Conservation (phyloP, 768 basidiomycete genomes). For the Russula sp. region DNA sequence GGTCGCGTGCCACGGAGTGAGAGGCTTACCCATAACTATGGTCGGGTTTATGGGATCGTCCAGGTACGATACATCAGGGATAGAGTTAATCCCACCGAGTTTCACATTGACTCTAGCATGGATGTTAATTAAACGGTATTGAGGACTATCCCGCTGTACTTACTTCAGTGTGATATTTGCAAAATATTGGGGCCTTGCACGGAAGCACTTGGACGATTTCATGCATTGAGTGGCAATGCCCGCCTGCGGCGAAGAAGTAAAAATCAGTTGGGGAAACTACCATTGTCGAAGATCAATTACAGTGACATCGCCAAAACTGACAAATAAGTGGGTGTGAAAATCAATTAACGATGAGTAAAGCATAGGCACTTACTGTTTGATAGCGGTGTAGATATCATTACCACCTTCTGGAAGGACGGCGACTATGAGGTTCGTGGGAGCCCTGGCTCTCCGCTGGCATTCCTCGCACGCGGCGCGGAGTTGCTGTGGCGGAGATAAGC, state of each 20-base stretch:
- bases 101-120: slow-evolving; percentile 66
- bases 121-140: not conserved
- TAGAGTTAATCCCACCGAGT: slow-evolving; percentile 71
- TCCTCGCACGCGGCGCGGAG: slow-evolving; percentile 44
- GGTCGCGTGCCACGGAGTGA: not conserved
- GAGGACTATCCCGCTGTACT: slow-evolving; percentile 20
- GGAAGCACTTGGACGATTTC: slow-evolving; percentile 52
- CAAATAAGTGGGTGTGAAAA: not conserved
- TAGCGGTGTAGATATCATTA: slow-evolving; percentile 65
- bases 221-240: slow-evolving; percentile 80
- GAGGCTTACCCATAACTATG: slow-evolving; percentile 57
- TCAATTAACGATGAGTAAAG: not conserved
- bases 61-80: slow-evolving; percentile 59
- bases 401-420: slow-evolving; percentile 32
- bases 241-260: slow-evolving; percentile 27
- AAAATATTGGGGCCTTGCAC: slow-evolving; percentile 67
- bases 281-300: not conserved
- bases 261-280: not conserved
- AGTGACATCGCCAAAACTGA: slow-evolving; percentile 7
- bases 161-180: slow-evolving; percentile 77
- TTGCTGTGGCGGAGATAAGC: slow-evolving; percentile 29
- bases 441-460: slow-evolving; percentile 33
- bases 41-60: slow-evolving; percentile 69
- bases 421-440: slow-evolving; percentile 20
- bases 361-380: slow-evolving; percentile 60